Percentiles rank a stretch among this genome's conserved stretches.
phyloP scores from a whole-genome alignment of 768 basidiomycete species.

The Tulasnella sp. region DNA sequence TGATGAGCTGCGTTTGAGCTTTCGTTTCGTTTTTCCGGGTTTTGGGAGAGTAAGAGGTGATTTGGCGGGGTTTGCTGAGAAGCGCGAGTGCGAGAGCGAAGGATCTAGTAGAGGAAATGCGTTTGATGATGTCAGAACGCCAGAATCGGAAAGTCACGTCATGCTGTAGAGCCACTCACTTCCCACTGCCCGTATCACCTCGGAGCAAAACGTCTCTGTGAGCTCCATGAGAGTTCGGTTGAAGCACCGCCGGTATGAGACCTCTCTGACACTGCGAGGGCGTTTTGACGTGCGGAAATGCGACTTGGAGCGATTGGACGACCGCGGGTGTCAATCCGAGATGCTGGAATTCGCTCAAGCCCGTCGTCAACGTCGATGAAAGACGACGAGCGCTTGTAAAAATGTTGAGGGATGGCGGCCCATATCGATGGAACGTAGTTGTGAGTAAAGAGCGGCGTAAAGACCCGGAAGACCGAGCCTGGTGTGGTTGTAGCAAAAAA shows the following conservation, averaged over 20 bases:
- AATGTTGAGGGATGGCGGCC: not conserved
- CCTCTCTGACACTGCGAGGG: not conserved
- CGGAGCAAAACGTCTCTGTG: not conserved
- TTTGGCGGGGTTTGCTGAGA: not conserved
- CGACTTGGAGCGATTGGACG: not conserved
- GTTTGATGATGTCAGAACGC: not conserved
- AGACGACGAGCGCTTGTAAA: not conserved
- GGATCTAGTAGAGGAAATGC: not conserved
- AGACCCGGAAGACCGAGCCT: not conserved
- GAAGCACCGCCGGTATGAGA: not conserved
- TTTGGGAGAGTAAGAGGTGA: not conserved
- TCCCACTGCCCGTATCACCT: constrained; percentile 3
- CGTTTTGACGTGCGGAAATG: not conserved
- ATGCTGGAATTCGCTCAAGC: not conserved
- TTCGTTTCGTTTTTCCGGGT: not conserved
- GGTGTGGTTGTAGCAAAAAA: constrained; percentile 1
- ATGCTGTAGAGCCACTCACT: not conserved
- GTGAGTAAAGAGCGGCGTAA: not conserved
- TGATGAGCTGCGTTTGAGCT: not conserved
- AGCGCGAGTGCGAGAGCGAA: constrained; percentile 2
- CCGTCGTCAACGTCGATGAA: not conserved
- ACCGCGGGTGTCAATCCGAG: not conserved
- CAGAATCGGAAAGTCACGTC: not conserved
- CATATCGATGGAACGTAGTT: not conserved
- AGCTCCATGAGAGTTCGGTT: not conserved